phyloP scores from a whole-genome alignment of 176 grass and related monocot genomes.

The Carex cristatella region DNA sequence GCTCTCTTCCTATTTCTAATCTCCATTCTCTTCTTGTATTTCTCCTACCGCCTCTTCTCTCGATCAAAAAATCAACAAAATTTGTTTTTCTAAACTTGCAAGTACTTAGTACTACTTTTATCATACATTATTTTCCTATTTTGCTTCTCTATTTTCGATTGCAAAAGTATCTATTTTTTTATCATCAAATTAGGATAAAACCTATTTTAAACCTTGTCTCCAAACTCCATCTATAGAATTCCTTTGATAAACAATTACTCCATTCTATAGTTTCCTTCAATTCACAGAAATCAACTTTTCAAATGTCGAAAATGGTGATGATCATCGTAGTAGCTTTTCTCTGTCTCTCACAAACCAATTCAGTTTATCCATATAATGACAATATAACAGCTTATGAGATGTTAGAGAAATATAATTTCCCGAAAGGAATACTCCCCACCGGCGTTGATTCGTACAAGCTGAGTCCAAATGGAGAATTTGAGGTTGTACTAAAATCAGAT shows the following conservation, averaged over 20 bases:
- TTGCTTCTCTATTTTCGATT: background rate
- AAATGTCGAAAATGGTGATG: background rate
- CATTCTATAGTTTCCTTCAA: background rate
- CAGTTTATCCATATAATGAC: background rate
- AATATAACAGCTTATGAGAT: constrained; percentile 37
- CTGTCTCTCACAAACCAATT: background rate
- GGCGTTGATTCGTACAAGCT: constrained; percentile 26
- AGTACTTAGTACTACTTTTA: background rate
- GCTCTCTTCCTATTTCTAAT: background rate
- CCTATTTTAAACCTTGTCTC: background rate
- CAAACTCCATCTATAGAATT: background rate
- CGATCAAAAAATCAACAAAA: background rate
- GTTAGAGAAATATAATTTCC: constrained; percentile 39
- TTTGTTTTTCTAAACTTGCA: background rate
- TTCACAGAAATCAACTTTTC: background rate
- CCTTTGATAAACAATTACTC: background rate
- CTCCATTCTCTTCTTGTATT: background rate
- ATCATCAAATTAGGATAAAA: background rate
- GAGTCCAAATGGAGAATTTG: constrained; percentile 24
- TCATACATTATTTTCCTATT: background rate
- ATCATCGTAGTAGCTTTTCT: background rate
- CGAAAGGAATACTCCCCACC: constrained; percentile 39
- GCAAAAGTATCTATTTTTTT: background rate
- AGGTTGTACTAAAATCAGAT: constrained; percentile 22
- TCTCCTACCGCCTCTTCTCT: background rate